phyloP scores from a whole-genome alignment of 495 filamentous ascomycete species.

The Choiromyces venosus region DNA sequence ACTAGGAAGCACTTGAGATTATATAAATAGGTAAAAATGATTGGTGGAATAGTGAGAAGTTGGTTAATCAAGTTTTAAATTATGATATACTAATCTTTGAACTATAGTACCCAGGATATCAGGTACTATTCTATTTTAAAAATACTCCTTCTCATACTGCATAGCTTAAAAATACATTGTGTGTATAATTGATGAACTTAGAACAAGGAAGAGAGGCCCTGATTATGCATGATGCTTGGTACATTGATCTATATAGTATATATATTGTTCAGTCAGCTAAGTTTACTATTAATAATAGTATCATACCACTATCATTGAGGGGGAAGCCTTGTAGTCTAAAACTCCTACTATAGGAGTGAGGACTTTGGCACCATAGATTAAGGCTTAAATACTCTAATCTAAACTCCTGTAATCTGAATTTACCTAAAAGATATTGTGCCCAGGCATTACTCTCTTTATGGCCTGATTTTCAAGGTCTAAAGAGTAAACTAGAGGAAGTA shows the following conservation, averaged over 20 bases:
- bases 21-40: background rate
- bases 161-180: background rate
- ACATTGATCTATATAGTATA: background rate
- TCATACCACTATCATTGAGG: background rate
- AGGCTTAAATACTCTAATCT: background rate
- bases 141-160: background rate
- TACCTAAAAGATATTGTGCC: background rate
- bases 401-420: background rate
- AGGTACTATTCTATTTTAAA: conserved; percentile 8
- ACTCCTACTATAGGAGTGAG: background rate
- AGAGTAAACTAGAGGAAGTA: background rate
- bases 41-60: background rate
- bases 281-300: background rate
- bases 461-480: background rate
- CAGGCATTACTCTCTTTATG: background rate
- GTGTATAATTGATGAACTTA: background rate
- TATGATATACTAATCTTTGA: conserved; percentile 14
- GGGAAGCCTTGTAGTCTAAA: background rate
- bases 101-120: background rate
- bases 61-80: conserved; percentile 5
- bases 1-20: background rate
- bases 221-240: conserved; percentile 4
- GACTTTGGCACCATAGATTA: background rate
- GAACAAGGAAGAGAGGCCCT: background rate
- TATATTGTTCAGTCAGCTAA: background rate